Base-by-base conservation (phyloP, 2,329 filamentous ascomycete species). In the Mollisiaceae sp. region DNA sequence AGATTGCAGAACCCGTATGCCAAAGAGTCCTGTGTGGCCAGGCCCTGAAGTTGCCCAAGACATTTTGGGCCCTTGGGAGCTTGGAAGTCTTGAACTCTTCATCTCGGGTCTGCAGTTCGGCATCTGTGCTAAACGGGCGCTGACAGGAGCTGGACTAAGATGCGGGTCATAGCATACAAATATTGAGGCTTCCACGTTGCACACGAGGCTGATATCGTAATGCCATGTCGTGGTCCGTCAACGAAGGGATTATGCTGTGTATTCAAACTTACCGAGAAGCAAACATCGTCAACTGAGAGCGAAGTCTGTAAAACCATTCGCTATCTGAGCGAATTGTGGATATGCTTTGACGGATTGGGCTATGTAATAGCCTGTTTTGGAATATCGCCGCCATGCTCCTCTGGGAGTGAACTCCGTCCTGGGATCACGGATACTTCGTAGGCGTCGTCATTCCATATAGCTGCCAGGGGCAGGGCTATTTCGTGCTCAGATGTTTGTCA, bases 361-460 rank as follows among this genome's bases (percentile, higher is more conserved):
- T 12, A 54, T 27, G 20, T n/a, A 50, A 54, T 27, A 6, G 15
- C 35, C 32, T 20, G 15, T 38, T 38, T 32, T 55, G 50, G 20
- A 32, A 32, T 55, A 12, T 32, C 24, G 24, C 35, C 18, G 50
- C 50, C 12, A 32, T 55, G 14, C 50, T 55, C 50, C n/a, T 55
- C 36, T 39, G 14, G 55, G 55, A 36, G 20, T 8, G 18, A 57
- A 57, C 14, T 38, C 55, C 55, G 35, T 57, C 36, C n/a, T 39
- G 32, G 27, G 15, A 35, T 8, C 27, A 14, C 52, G 15, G 52
- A 3, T n/a, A n/a, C 36, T 8, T 39, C 36, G 39, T 22, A 24
- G 35, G 32, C 55, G 55, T 57, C 55, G 55, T 57, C 55, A 57
- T 57, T 39, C 20, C 35, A 39, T 38, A 38, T 35, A 15, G n/a